Evolutionary conservation across 2,329 filamentous ascomycete genomes (phyloP), one percentile per base, ranked within the genome.

Genomic region (Allantophomopsis lycopodina): DNA sequence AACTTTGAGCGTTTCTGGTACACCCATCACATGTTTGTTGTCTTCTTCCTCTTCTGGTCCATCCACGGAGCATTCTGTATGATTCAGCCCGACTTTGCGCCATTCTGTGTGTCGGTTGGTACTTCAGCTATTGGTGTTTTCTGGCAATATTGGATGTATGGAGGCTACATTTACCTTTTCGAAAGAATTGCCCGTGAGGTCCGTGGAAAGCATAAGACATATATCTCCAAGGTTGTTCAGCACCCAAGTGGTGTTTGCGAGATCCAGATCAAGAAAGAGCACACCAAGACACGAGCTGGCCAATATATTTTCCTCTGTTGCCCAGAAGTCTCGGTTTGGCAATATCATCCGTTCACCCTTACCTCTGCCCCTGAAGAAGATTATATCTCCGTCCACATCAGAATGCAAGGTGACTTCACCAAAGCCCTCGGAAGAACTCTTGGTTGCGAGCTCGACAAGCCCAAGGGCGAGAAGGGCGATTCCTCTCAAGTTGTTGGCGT

Each of bases 1-100:
- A 88, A 91, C 63, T 89, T 85, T 57, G 84, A 89, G 59, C 80
- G 83, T 18, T 93, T 91, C 68, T 93, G 85, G 84, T 88, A 87
- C 59, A 85, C 81, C 2, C 84, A 93, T 61, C 85, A 91, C 63
- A 73, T 91, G 57, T 91, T 91, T 58, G 75, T 89, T 60, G 55
- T 89, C 47, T 91, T 91, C 70, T 91, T 91, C 65, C 68, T 89
- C 50, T 88, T 91, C 68, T 91, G 84, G 83, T 79, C 83, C n/a
- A 73, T 89, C 52, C 85, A 93, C 60, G 85, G 84, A 42, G 81
- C 82, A 18, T 91, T 87, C 64, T 89, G 85, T 61, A 89, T 91
- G 84, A 89, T 89, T 53, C 83, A 85, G 60, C 78, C 83, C 39
- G 84, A 91, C 56, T 74, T 82, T 46, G 79, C 80, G 5, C 83